Percentiles rank a stretch among this genome's conserved stretches.
Evolutionary conservation across 1,284 basidiomycete species (phyloP).

Genomic region (Rhodofomes roseus): DNA sequence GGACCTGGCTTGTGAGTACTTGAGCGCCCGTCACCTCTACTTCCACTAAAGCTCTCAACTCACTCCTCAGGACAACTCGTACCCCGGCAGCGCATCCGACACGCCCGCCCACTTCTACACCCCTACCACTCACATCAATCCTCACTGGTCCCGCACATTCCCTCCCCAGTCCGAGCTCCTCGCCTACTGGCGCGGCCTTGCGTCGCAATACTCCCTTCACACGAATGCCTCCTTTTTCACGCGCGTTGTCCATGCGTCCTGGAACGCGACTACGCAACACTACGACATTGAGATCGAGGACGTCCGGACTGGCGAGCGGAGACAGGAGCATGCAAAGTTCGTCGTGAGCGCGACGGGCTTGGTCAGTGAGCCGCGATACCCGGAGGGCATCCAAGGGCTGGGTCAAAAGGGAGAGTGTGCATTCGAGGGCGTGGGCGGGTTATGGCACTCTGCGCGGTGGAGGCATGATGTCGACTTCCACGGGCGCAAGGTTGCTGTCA

Average conservation of each 20-base stretch:
- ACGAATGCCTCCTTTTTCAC: conserved; percentile 28
- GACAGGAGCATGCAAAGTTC: conserved; percentile 23
- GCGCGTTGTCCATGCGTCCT: conserved; percentile 34
- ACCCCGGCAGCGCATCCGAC: conserved; percentile 29
- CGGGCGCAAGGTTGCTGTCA: conserved; percentile 35
- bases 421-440: conserved; percentile 19
- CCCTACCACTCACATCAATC: conserved; percentile 29
- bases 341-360: conserved; percentile 44
- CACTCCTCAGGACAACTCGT: conserved; percentile 25
- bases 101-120: conserved; percentile 29
- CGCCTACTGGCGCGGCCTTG: conserved; percentile 27
- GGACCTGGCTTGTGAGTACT: conserved; percentile 33
- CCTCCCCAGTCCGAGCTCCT: conserved; percentile 30
- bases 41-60: too few species aligned
- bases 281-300: conserved; percentile 35
- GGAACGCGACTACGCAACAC: conserved; percentile 32
- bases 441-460: conserved; percentile 35
- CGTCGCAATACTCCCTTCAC: conserved; percentile 20
- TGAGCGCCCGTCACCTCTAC: not conserved
- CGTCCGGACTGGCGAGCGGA: conserved; percentile 21
- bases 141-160: conserved; percentile 27
- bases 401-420: conserved; percentile 36
- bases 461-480: conserved; percentile 29
- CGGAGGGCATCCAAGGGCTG: conserved; percentile 36
- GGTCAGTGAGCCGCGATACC: conserved; percentile 35